Conservation (phyloP, 164 flowering plant species). For the Vitis rupestris region DNA sequence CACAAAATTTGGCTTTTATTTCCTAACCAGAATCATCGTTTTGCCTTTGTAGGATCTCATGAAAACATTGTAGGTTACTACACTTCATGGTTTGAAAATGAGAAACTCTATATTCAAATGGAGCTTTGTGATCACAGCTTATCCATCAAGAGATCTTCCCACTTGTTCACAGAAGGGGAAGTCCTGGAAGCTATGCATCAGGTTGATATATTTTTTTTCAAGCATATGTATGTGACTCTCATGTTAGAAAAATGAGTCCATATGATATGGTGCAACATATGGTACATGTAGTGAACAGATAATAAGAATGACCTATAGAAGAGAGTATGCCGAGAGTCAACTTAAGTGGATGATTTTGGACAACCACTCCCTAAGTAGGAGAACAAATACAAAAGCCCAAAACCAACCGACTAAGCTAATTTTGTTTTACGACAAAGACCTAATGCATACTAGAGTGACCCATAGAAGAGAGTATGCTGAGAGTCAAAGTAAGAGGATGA, state of each 20-base stretch:
- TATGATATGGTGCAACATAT: not conserved
- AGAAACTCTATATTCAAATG: slow-evolving; percentile 89
- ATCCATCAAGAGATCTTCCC: slow-evolving; percentile 38
- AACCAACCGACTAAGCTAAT: too few relatives aligned
- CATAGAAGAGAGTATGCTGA: too few relatives aligned
- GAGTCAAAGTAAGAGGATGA: too few relatives aligned
- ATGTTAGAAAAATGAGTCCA: not conserved
- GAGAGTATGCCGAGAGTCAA: not conserved
- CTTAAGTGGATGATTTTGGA: not conserved
- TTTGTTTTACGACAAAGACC: too few relatives aligned
- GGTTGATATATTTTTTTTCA: slow-evolving; percentile 31
- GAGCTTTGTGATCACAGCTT: slow-evolving; percentile 90
- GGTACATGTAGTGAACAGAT: not conserved
- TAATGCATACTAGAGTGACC: too few relatives aligned
- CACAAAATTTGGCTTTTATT: not conserved
- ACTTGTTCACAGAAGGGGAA: slow-evolving; percentile 48
- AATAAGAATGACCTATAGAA: not conserved
- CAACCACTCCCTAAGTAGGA: not conserved
- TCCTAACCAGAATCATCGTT: not conserved
- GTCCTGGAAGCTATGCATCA: slow-evolving; percentile 61
- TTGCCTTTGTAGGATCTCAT: slow-evolving; percentile 57
- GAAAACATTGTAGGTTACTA: slow-evolving; percentile 79
- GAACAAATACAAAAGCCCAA: too few relatives aligned
- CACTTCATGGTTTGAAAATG: slow-evolving; percentile 94
- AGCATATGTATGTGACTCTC: not conserved